Conservation (phyloP, 352 stramenopile species). For the Pythium volutum region DNA sequence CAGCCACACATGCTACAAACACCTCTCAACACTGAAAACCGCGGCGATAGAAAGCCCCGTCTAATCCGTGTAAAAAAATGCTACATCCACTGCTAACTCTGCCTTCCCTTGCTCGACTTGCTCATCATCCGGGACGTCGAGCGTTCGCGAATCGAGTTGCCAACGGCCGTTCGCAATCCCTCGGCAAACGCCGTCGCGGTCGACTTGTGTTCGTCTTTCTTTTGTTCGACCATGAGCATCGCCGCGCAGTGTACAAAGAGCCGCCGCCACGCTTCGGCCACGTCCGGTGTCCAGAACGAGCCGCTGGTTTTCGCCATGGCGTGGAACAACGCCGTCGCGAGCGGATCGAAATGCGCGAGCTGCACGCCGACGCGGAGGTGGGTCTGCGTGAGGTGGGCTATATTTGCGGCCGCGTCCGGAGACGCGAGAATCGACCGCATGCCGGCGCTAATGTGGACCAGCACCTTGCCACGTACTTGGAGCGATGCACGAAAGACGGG, state of each 20-base stretch:
- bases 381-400: constrained; percentile 61
- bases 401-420: constrained; percentile 53
- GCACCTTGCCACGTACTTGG: constrained; percentile 77
- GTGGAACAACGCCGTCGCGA: constrained; percentile 82
- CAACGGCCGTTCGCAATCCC: too few species aligned
- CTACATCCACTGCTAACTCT: too few species aligned
- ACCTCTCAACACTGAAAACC: too few species aligned
- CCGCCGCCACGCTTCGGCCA: constrained; percentile 38
- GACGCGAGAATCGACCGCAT: constrained; percentile 39
- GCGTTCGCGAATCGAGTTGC: too few species aligned
- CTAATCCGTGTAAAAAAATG: too few species aligned
- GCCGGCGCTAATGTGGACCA: constrained; percentile 82
- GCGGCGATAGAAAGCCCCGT: too few species aligned
- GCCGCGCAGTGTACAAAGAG: constrained; percentile 39
- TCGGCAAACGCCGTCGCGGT: too few species aligned
- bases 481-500: constrained; percentile 46
- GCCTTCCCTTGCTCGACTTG: too few species aligned
- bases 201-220: not conserved
- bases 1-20: too few species aligned
- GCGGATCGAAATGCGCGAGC: constrained; percentile 81
- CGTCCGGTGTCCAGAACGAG: constrained; percentile 33
- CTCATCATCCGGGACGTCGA: too few species aligned
- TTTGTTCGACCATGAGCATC: constrained; percentile 34
- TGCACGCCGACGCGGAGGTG: constrained; percentile 86
- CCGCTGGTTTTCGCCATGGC: constrained; percentile 60